phyloP scores from a whole-genome alignment of 805 yeast genomes.

The Candida alai region DNA sequence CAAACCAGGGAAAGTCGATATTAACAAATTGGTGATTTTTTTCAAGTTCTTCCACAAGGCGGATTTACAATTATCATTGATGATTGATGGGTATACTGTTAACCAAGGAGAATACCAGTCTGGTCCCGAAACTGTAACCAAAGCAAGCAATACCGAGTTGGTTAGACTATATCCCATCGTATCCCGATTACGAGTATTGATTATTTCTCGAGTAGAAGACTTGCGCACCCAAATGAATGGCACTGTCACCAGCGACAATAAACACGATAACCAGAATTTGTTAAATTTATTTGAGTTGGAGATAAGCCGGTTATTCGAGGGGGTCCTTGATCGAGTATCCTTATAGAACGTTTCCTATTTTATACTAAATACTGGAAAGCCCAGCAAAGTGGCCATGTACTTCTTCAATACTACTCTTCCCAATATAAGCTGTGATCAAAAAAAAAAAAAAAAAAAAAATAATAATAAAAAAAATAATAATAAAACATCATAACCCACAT shows the following conservation, averaged over 20 bases:
- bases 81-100: conserved; percentile 29
- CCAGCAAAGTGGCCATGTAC: too few species aligned
- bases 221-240: conserved; percentile 10
- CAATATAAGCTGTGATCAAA: too few species aligned
- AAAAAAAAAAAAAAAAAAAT: too few species aligned
- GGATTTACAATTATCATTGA: conserved; percentile 27
- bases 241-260: background rate
- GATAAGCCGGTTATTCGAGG: conserved; percentile 36
- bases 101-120: conserved; percentile 3
- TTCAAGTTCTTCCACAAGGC: conserved; percentile 28
- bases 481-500: too few species aligned
- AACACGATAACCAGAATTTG: conserved; percentile 8
- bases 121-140: conserved; percentile 6
- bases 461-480: too few species aligned
- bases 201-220: conserved; percentile 24
- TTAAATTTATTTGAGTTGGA: conserved; percentile 30
- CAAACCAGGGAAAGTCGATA: conserved; percentile 6
- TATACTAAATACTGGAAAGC: too few species aligned
- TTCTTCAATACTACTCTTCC: too few species aligned
- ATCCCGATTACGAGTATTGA: conserved; percentile 27
- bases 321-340: conserved; percentile 34
- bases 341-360: too few species aligned
- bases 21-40: conserved; percentile 14
- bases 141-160: conserved; percentile 27
- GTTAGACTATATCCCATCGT: conserved; percentile 31